Evolutionary conservation across 2,329 filamentous ascomycete species (phyloP).

Genomic region (Diaporthe ilicicola): DNA sequence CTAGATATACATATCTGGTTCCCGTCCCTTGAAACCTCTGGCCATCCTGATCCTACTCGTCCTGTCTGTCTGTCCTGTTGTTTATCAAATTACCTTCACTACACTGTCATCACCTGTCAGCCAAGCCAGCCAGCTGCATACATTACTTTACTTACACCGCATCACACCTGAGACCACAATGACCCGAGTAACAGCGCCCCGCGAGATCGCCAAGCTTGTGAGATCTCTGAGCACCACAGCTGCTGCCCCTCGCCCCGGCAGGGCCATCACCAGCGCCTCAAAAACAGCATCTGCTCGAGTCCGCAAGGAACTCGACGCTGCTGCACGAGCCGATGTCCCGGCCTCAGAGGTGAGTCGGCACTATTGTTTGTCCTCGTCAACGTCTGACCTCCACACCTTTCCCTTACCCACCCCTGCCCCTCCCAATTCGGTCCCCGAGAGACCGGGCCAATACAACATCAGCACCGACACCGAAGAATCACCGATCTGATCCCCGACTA

Average conservation of each 20-base stretch:
- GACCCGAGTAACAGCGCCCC: constrained; percentile 56
- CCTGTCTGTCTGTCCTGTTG: not conserved
- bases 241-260: constrained; percentile 44
- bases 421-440: constrained; percentile 22
- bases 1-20: constrained; percentile 4
- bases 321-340: not conserved
- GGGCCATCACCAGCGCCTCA: constrained; percentile 47
- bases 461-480: not conserved
- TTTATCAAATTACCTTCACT: not conserved
- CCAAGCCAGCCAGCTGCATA: not conserved
- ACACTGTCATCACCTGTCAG: not conserved
- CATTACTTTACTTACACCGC: not conserved
- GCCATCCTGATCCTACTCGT: not conserved
- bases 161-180: constrained; percentile 42
- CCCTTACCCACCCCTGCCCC: not conserved
- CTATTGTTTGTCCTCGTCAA: not conserved
- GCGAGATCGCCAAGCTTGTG: constrained; percentile 53
- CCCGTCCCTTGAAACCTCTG: not conserved
- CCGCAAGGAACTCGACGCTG: constrained; percentile 56
- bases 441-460: not conserved
- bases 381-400: not conserved
- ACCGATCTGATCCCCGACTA: constrained; percentile 34
- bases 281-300: constrained; percentile 50
- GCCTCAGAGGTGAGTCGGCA: constrained; percentile 27
- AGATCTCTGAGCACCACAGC: constrained; percentile 56